Base-by-base conservation (phyloP, 139 green algal species). In the Asterochloris sp. region DNA sequence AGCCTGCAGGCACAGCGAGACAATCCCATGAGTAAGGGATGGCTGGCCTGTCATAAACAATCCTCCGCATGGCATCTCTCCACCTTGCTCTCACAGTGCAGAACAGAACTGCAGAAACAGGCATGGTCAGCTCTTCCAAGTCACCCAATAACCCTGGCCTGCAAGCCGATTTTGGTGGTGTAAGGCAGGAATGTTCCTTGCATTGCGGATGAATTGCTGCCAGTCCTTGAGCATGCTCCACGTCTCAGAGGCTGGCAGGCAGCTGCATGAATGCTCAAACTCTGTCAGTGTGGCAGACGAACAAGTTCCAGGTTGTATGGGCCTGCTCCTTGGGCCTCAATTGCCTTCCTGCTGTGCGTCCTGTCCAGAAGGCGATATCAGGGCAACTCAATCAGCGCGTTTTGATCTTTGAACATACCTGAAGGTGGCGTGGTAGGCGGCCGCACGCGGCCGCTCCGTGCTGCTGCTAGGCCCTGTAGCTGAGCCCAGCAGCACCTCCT, bases 401-500 rank as follows among this genome's bases (percentile, higher is more conserved):
- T 12, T 61, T 15, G 13, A 28, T 1, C 10, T 54, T 73, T 2
- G 10, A 0, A n/a, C 79, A 19, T 0, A 77, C 38, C 64, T 74
- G 76, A 89, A 91, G 6, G 83, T 80, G 15, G 78, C 81, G 28
- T 85, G 69, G 79, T 90, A 91, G 38, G 80, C 79, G 73, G 86
- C 81, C 21, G 71, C 80, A 26, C 62, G 86, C 14, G 85, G 85
- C 23, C 83, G 69, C 38, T 54, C 38, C 6, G 6, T 24, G 83
- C 69, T 17, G 79, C 47, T 16, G 62, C 13, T n/a, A 78, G 21
- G 28, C 82, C 85, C n/a, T 86, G 81, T 21, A 66, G 81, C 17
- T 75, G 81, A 11, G 86, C 38, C 80, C 74, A 91, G 76, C 80
- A 83, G 12, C 47, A 89, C 62, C 54, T 89, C 81, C 73, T 90